phyloP scores from a whole-genome alignment of 1,284 basidiomycete genomes.

The Sphagnurus paluster region DNA sequence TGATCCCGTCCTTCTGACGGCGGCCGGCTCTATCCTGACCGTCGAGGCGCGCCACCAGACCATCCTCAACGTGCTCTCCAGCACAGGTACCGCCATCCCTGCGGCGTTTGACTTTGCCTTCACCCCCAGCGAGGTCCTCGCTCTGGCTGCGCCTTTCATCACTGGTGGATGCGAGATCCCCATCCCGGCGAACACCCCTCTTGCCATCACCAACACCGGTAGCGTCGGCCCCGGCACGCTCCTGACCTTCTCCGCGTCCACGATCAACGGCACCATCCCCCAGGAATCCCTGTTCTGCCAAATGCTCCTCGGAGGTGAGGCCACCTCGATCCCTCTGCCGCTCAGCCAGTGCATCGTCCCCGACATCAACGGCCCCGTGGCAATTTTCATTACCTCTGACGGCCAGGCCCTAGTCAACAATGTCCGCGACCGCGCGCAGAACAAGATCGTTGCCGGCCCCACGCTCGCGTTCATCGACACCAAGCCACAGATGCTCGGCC shows the following conservation, averaged over 20 bases:
- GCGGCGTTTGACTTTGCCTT: slow-evolving; percentile 73
- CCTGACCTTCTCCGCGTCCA: slow-evolving; percentile 60
- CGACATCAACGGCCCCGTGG: slow-evolving; percentile 67
- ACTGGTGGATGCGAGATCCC: slow-evolving; percentile 66
- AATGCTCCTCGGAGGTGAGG: slow-evolving; percentile 69
- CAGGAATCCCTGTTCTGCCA: slow-evolving; percentile 66
- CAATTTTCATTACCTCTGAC: slow-evolving; percentile 68
- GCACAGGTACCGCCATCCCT: slow-evolving; percentile 58
- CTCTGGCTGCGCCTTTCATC: slow-evolving; percentile 73
- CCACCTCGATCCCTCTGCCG: slow-evolving; percentile 58
- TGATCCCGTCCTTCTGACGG: slow-evolving; percentile 64
- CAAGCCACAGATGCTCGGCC: slow-evolving; percentile 47
- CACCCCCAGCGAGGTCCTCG: slow-evolving; percentile 68
- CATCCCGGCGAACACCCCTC: slow-evolving; percentile 54
- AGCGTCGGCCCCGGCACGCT: slow-evolving; percentile 53
- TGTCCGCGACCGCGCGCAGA: slow-evolving; percentile 59
- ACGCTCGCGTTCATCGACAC: slow-evolving; percentile 67
- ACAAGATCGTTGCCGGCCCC: slow-evolving; percentile 71
- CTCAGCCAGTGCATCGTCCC: slow-evolving; percentile 64
- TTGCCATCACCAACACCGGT: slow-evolving; percentile 65
- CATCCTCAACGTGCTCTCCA: slow-evolving; percentile 68
- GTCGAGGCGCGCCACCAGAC: slow-evolving; percentile 83
- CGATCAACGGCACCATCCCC: slow-evolving; percentile 52
- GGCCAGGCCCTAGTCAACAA: slow-evolving; percentile 64
- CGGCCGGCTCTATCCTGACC: slow-evolving; percentile 78